A percentile compares a stretch with the other conserved stretches of the same genome.
These are phyloP conservation scores for Conoideocrella luteorostrata DNA, from an alignment of 2,329 filamentous ascomycete genomes.

Conservation along the genomic window DNA sequence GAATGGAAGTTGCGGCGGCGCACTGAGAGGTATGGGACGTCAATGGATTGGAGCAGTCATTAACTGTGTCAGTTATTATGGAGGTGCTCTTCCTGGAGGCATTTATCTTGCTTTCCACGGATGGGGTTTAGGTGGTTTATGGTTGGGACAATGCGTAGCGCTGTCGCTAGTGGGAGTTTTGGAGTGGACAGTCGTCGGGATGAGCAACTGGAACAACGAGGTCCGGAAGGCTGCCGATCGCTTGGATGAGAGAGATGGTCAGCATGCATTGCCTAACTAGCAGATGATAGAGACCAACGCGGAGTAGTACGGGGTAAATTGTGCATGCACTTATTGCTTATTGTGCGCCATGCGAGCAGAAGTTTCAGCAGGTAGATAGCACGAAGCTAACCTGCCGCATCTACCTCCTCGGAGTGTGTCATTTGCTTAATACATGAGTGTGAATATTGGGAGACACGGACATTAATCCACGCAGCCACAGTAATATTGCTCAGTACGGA, in stretches of 20 bases:
- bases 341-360: too few relatives aligned
- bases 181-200: slow-evolving; percentile 53
- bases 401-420: too few relatives aligned
- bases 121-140: slow-evolving; percentile 74
- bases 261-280: background rate
- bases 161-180: slow-evolving; percentile 71
- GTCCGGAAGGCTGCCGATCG: slow-evolving; percentile 19
- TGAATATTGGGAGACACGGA: too few relatives aligned
- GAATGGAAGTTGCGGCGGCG: slow-evolving; percentile 78
- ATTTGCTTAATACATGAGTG: too few relatives aligned
- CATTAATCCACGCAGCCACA: too few relatives aligned
- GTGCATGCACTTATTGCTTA: too few relatives aligned
- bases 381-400: too few relatives aligned
- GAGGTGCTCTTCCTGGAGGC: slow-evolving; percentile 71
- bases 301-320: too few relatives aligned
- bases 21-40: slow-evolving; percentile 74
- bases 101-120: slow-evolving; percentile 82
- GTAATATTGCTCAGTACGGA: too few relatives aligned
- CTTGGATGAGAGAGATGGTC: slow-evolving; percentile 10
- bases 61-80: slow-evolving; percentile 79
- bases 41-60: slow-evolving; percentile 80
- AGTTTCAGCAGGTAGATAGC: too few relatives aligned
- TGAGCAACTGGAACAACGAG: slow-evolving; percentile 61
- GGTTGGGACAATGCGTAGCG: slow-evolving; percentile 77
- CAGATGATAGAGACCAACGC: too few relatives aligned